A percentile compares a stretch with the other conserved stretches of the same genome.
phyloP scores from a whole-genome alignment of 2,329 filamentous ascomycete genomes.

The Ceratocystiopsis sp. region DNA sequence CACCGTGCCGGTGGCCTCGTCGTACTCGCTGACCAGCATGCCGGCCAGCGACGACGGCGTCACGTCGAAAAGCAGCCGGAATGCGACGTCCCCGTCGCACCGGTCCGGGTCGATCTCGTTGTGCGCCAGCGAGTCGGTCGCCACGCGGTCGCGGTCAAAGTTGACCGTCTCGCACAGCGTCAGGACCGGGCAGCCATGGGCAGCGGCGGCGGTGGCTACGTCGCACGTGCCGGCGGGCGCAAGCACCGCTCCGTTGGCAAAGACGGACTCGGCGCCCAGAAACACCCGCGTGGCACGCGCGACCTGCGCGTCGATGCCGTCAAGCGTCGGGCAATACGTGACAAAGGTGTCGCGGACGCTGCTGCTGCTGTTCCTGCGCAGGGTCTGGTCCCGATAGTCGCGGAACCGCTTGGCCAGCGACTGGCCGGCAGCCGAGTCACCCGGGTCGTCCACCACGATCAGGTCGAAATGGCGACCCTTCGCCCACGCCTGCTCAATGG shows the following conservation, averaged over 20 bases:
- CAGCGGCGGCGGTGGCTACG: slow-evolving; percentile 66
- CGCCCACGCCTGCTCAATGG: slow-evolving; percentile 54
- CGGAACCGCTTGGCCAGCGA: slow-evolving; percentile 51
- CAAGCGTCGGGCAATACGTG: slow-evolving; percentile 61
- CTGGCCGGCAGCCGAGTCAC: slow-evolving; percentile 32
- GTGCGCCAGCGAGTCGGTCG: slow-evolving; percentile 79
- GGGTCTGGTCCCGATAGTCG: background rate
- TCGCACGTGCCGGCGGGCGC: slow-evolving; percentile 75
- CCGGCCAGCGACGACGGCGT: slow-evolving; percentile 77
- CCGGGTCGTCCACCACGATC: slow-evolving; percentile 60
- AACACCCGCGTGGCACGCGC: slow-evolving; percentile 52
- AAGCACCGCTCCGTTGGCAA: slow-evolving; percentile 84
- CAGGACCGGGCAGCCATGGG: slow-evolving; percentile 62
- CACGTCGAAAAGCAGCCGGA: slow-evolving; percentile 72
- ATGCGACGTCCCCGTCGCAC: slow-evolving; percentile 32
- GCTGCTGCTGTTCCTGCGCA: background rate
- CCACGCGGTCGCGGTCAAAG: slow-evolving; percentile 71
- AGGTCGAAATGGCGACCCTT: slow-evolving; percentile 64
- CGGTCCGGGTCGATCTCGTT: slow-evolving; percentile 77
- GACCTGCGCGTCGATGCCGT: slow-evolving; percentile 59
- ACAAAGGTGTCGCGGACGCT: slow-evolving; percentile 26
- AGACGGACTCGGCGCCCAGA: slow-evolving; percentile 83
- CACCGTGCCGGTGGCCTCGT: slow-evolving; percentile 78
- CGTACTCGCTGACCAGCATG: slow-evolving; percentile 80
- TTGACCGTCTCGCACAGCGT: slow-evolving; percentile 92